Percentiles rank a stretch among this genome's conserved stretches.
Conservation (phyloP, 306 rosid species). For the Adenanthera pavonina region DNA sequence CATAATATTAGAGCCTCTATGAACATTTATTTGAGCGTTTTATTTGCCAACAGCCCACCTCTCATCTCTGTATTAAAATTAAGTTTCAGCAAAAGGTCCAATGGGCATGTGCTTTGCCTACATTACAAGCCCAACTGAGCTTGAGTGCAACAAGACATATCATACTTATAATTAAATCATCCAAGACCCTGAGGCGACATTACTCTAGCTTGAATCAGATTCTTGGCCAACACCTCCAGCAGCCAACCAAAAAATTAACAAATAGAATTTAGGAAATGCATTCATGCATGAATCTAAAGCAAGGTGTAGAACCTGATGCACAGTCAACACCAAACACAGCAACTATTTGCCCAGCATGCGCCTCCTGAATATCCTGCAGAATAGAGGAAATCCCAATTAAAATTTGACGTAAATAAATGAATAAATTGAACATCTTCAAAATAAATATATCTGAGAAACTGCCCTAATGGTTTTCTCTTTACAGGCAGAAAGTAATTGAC, state of each 20-base stretch:
- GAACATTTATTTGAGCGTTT: not conserved
- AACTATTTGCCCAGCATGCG: slow-evolving; percentile 98
- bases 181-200: not conserved
- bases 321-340: slow-evolving; percentile 99
- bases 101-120: too few species aligned
- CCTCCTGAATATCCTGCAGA: slow-evolving; percentile 91
- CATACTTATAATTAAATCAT: not conserved
- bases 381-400: slow-evolving; percentile 22
- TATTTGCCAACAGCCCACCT: not conserved
- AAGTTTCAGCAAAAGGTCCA: not conserved
- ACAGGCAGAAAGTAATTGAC: slow-evolving; percentile 11
- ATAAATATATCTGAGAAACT: slow-evolving; percentile 8
- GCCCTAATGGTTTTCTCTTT: slow-evolving; percentile 9
- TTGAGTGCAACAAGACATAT: not conserved
- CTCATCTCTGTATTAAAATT: not conserved
- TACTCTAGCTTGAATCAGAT: not conserved
- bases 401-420: slow-evolving; percentile 12
- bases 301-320: slow-evolving; percentile 84
- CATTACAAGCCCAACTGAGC: not conserved
- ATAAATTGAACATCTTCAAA: slow-evolving; percentile 5
- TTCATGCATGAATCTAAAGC: slow-evolving; percentile 20
- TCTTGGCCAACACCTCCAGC: slow-evolving; percentile 23
- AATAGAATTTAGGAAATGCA: slow-evolving; percentile 19
- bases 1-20: not conserved
- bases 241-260: slow-evolving; percentile 6